These are phyloP conservation scores for Heliamphora exappendiculata DNA, from an alignment of 148 eudicot species.

Conservation along the genomic window DNA sequence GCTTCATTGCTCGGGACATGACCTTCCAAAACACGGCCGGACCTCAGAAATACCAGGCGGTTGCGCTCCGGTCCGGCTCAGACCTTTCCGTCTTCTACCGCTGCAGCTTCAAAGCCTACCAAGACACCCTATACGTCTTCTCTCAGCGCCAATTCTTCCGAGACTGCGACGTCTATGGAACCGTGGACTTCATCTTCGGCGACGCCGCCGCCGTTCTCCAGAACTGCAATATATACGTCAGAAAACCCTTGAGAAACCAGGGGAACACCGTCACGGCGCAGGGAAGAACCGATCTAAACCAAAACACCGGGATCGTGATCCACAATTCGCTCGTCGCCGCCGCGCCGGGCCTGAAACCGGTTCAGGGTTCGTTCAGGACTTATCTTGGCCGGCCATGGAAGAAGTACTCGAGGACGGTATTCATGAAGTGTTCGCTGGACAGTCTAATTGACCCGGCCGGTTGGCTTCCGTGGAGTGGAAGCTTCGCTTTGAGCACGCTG, in stretches of 20 bases:
- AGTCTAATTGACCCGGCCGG: constrained; percentile 30
- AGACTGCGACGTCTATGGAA: constrained; percentile 17
- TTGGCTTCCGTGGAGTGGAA: constrained; percentile 47
- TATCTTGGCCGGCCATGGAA: constrained; percentile 51
- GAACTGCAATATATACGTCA: constrained; percentile 17
- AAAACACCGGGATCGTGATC: constrained; percentile 20
- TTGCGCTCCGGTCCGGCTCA: constrained; percentile 23
- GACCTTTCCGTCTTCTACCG: constrained; percentile 25
- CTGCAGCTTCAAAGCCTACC: constrained; percentile 30
- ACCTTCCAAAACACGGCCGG: constrained; percentile 29
- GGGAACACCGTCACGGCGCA: constrained; percentile 25
- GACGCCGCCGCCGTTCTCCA: constrained; percentile 10
- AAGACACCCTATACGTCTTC: constrained; percentile 26
- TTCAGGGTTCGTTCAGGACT: constrained; percentile 13
- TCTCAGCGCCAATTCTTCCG: constrained; percentile 24
- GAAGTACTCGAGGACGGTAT: constrained; percentile 40
- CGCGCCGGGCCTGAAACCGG: constrained; percentile 15
- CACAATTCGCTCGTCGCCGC: constrained; percentile 17
- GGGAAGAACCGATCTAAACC: constrained; percentile 10
- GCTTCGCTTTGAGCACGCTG: constrained; percentile 38
- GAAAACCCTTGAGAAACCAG: constrained; percentile 20
- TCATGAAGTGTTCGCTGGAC: constrained; percentile 33
- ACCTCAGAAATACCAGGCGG: constrained; percentile 26
- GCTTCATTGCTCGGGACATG: constrained; percentile 28
- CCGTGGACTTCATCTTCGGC: constrained; percentile 16